These are phyloP conservation scores for Volvox reticuliferus DNA, from an alignment of 139 green algal species.

Conservation along the genomic window DNA sequence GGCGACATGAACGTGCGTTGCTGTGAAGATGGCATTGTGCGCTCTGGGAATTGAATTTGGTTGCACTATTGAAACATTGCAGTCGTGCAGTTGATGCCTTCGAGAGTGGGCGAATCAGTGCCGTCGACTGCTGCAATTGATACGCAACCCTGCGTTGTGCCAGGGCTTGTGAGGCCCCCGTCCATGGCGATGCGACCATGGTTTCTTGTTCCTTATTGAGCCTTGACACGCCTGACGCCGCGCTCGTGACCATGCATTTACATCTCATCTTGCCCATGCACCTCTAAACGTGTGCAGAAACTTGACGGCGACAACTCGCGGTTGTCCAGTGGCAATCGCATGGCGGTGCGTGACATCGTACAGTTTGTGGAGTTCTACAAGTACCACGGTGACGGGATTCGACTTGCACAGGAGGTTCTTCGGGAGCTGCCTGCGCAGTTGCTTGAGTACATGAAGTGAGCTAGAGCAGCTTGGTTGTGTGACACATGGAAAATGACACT, in stretches of 20 bases:
- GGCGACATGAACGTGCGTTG: conserved; percentile 37
- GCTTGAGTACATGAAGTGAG: conserved; percentile 58
- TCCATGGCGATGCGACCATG: too few relatives aligned
- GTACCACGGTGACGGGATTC: conserved; percentile 45
- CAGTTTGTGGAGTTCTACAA: conserved; percentile 66
- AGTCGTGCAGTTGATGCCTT: background rate
- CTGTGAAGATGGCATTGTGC: too few relatives aligned
- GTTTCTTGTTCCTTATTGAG: too few relatives aligned
- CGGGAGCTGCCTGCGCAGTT: conserved; percentile 69
- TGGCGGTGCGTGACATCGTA: conserved; percentile 65
- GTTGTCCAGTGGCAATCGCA: conserved; percentile 9
- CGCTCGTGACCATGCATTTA: too few relatives aligned
- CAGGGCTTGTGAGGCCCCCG: too few relatives aligned
- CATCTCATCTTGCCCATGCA: too few relatives aligned
- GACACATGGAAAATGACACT: too few relatives aligned
- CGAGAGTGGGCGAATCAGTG: background rate
- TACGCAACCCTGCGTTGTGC: too few relatives aligned
- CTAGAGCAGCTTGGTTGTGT: background rate
- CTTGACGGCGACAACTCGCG: conserved; percentile 46
- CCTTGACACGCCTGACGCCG: too few relatives aligned
- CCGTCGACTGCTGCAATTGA: background rate
- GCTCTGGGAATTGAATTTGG: too few relatives aligned
- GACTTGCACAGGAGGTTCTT: conserved; percentile 63
- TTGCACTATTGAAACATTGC: too few relatives aligned
- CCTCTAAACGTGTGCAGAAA: background rate